Base-by-base conservation (phyloP, 768 basidiomycete species). In the Baorangia bicolor region DNA sequence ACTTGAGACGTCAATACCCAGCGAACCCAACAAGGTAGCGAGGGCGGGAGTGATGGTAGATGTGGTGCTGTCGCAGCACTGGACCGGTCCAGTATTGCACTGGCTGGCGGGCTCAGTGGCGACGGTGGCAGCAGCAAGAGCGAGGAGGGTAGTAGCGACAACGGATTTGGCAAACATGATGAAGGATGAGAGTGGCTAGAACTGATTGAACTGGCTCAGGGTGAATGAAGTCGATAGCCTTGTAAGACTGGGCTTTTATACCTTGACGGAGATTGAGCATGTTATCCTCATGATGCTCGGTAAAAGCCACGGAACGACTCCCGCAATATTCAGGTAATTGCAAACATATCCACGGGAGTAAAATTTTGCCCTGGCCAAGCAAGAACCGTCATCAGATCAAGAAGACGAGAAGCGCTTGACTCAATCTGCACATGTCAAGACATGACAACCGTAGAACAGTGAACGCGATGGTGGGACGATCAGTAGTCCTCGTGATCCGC, bases 111-210 rank as follows among this genome's bases (percentile, higher is more conserved):
- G 38, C 18, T 14, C 5, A 4, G 18, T 51, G 7, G 48, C 37
- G 13, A 5, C 33, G 16, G 43, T 12, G 10, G 34, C 20, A 3
- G 44, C 38, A 33, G 38, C 51, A 41, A 53, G 51, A 42, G 51
- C 47, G 47, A 58, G 42, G 37, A 58, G 20, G 30, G 35, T 49
- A 13, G 48, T 44, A 2, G 42, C 10, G 44, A 49, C 53, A 28
- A 25, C 4, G 18, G 35, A 4, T 21, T 56, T 56, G 16, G 44
- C 3, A 27, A 51, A 59, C 54, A 50, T 56, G 34, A 14, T 25
- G 23, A 25, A 30, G 41, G 25, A 27, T 47, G 47, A 38, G 40
- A 30, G 28, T 11, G 16, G 21, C 10, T 54, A 4, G 41, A 49
- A 39, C 30, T 44, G 47, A 31, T 41, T 13, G 34, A 38, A n/a